Conservation (phyloP, 352 stramenopile genomes). For the Phytophthora aleatoria region DNA sequence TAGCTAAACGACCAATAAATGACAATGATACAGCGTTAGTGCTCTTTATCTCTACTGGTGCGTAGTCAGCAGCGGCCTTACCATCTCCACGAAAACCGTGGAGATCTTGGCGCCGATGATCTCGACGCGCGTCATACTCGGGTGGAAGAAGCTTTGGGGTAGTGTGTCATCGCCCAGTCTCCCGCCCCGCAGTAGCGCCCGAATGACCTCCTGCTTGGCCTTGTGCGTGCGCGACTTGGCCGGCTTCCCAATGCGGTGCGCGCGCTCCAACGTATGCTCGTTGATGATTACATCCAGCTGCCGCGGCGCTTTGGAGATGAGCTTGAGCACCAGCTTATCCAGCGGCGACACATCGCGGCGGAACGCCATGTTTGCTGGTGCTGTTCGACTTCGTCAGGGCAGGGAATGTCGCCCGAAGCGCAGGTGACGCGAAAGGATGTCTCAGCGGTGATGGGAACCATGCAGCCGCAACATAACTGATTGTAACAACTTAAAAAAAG, state of each 20-base stretch:
- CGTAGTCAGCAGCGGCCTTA: constrained; percentile 18
- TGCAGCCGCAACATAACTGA: not conserved
- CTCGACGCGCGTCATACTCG: constrained; percentile 86
- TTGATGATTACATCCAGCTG: constrained; percentile 71
- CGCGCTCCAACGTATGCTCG: constrained; percentile 62
- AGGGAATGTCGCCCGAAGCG: not conserved
- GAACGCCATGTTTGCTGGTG: constrained; percentile 73
- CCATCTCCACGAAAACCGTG: constrained; percentile 71
- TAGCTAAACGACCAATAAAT: constrained; percentile 41
- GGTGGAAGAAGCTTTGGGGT: constrained; percentile 83
- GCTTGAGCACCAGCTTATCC: constrained; percentile 90
- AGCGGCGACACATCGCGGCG: constrained; percentile 79
- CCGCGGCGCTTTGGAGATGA: constrained; percentile 83
- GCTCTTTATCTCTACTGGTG: not conserved
- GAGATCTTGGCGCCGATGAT: constrained; percentile 88
- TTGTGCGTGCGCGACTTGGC: constrained; percentile 82
- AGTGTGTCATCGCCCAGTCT: constrained; percentile 85
- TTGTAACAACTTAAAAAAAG: not conserved
- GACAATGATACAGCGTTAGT: constrained; percentile 1
- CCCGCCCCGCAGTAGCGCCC: constrained; percentile 71
- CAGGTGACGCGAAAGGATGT: constrained; percentile 15
- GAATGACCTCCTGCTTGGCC: constrained; percentile 88
- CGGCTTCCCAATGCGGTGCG: constrained; percentile 77
- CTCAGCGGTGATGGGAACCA: constrained; percentile 4
- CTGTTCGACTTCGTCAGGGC: not conserved